Base-by-base conservation (phyloP, 1,284 basidiomycete genomes). In the Melanopsichium pennsylvanicum region DNA sequence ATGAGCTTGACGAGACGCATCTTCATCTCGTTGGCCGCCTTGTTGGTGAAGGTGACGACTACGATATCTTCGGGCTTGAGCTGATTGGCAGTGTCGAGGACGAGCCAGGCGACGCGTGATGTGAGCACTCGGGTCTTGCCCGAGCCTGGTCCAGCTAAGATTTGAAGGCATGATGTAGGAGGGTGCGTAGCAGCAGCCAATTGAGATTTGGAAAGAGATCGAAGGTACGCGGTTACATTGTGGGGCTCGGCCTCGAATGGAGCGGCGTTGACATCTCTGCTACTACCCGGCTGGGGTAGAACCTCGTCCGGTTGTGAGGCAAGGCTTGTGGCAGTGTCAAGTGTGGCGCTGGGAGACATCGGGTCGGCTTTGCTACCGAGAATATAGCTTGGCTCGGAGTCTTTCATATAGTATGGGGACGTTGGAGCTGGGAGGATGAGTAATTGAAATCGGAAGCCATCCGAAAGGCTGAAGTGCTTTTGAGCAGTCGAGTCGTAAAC, bases 11-110 rank as follows among this genome's bases (percentile, higher is more conserved):
- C 81, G 23, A 96, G 83, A 3, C 93, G 85, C 63, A 87, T 85
- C 58, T 87, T 86, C 92, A 95, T 93, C 83, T 95, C 92, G 64
- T 87, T 89, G 1, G 92, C 91, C 4, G 92, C 91, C 82, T 93
- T 93, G 84, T 93, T 93, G 31, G 82, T 83, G 56, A 83, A 82
- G 8, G 82, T 83, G 55, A 83, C 82, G 12, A 80, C 75, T 33
- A 80, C 64, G 35, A 78, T 59, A 29, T 72, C 59, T 43, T 70
- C 63, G 4, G 79, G 79, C 29, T 51, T 49, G 42, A 81, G 47
- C 38, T 54, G 40, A 45, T 70, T 67, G 38, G 50, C 49, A 2
- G 46, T 49, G 13, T 72, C 57, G 43, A 64, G 59, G 39, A 81
- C 44, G 43, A 81, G 66, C 75, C 75, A 79, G 3, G 79, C 75